A percentile compares a stretch with the other conserved stretches of the same genome.
Evolutionary conservation across 345 rosid species (phyloP).

Genomic region (Psidium friedrichsthalianum): DNA sequence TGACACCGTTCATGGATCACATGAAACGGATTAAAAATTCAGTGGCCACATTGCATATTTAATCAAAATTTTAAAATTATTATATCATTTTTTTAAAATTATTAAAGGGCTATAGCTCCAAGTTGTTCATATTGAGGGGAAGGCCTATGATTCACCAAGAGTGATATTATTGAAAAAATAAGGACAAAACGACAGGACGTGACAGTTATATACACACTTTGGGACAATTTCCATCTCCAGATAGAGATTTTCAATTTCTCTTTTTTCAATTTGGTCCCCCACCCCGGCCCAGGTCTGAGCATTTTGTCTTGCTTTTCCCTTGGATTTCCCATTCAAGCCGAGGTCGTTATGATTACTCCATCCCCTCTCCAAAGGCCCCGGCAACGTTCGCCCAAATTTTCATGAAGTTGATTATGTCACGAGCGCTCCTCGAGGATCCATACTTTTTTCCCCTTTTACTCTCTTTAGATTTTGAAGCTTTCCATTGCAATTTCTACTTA

Average conservation of each 20-base stretch:
- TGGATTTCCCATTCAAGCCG: background rate
- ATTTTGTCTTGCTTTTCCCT: background rate
- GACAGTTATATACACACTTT: background rate
- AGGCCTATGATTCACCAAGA: background rate
- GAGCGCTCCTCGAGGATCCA: background rate
- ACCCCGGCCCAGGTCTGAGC: background rate
- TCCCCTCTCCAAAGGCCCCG: background rate
- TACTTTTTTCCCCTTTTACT: background rate
- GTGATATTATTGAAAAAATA: background rate
- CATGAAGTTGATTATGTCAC: background rate
- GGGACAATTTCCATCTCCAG: background rate
- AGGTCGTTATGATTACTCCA: background rate
- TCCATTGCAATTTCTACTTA: background rate
- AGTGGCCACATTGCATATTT: too few species aligned
- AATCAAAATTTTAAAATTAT: too few species aligned
- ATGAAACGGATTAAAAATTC: too few species aligned
- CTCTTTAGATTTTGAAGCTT: background rate
- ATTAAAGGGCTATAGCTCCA: background rate
- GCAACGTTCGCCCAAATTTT: background rate
- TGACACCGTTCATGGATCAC: too few species aligned
- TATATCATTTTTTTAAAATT: too few species aligned
- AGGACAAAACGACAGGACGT: background rate
- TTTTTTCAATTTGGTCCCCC: background rate
- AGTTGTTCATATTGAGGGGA: background rate
- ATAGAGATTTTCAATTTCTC: background rate